Conservation (phyloP, 345 rosid genomes). For the Hevea brasiliensis region DNA sequence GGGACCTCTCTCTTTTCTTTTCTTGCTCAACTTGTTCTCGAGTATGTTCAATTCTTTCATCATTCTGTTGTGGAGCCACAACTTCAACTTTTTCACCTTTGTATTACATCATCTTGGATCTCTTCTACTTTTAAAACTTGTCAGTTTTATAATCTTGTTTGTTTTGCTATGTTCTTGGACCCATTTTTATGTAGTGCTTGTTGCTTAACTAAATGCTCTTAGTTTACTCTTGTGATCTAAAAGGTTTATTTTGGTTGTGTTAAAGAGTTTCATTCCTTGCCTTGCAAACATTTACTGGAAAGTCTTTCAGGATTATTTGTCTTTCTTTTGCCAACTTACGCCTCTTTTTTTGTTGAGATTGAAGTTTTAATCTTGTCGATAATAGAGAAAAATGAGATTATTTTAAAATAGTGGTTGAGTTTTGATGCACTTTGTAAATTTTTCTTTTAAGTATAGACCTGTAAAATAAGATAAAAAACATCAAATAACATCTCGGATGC, state of each 20-base stretch:
- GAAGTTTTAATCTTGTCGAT: no score
- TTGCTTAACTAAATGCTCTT: background rate
- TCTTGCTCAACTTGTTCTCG: slow-evolving; percentile 17
- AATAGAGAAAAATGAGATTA: no score
- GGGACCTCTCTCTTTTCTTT: slow-evolving; percentile 13
- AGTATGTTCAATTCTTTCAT: slow-evolving; percentile 63
- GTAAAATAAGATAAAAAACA: no score
- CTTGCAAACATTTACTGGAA: no score
- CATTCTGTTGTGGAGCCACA: slow-evolving; percentile 59
- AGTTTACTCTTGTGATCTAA: background rate
- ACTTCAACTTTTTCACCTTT: slow-evolving; percentile 10
- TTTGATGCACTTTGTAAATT: no score
- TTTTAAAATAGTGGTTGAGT: no score
- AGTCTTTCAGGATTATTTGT: no score
- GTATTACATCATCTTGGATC: slow-evolving; percentile 24
- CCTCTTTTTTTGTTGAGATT: no score
- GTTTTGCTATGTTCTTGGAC: background rate
- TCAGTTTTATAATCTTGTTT: slow-evolving; percentile 5
- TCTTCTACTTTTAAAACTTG: background rate
- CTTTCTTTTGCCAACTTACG: no score
- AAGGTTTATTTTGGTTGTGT: background rate
- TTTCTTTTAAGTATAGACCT: no score
- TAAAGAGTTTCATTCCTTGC: no score
- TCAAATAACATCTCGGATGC: no score
- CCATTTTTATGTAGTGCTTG: background rate